phyloP scores from a whole-genome alignment of 1,284 basidiomycete genomes.

The Boletellus deceptivus region DNA sequence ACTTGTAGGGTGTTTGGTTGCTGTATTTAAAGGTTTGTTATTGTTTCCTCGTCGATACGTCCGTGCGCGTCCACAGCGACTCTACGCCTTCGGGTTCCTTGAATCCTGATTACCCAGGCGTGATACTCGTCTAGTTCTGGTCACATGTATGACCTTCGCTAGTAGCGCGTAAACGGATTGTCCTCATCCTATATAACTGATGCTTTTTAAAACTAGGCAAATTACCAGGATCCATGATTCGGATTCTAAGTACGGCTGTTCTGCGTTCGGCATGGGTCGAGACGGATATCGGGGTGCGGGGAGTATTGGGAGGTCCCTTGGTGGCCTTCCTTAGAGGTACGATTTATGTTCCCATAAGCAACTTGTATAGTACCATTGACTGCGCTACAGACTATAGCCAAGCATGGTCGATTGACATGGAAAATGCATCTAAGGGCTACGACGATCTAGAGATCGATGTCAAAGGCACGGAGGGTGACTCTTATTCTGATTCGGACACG shows the following conservation, averaged over 20 bases:
- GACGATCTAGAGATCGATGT: constrained; percentile 14
- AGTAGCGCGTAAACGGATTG: background rate
- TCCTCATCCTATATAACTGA: constrained; percentile 1
- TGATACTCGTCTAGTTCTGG: background rate
- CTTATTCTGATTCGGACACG: constrained; percentile 21
- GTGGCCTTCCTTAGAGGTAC: constrained; percentile 71
- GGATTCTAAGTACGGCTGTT: constrained; percentile 55
- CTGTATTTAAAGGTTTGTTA: constrained; percentile 41
- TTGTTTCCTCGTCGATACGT: background rate
- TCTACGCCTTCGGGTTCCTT: background rate
- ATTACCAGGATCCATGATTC: constrained; percentile 39
- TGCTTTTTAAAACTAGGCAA: constrained; percentile 29
- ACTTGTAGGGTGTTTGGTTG: constrained; percentile 44
- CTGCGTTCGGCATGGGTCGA: constrained; percentile 80
- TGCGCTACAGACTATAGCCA: constrained; percentile 52
- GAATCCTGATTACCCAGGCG: background rate
- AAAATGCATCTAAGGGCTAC: constrained; percentile 15
- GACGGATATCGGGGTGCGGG: constrained; percentile 63
- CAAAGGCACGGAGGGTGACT: constrained; percentile 5
- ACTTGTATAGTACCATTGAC: constrained; percentile 1
- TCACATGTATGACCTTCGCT: background rate
- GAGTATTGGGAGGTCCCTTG: constrained; percentile 67
- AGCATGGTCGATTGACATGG: constrained; percentile 56
- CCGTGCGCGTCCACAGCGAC: background rate
- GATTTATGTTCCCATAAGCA: background rate